Base-by-base conservation (phyloP, 768 basidiomycete genomes). In the Leucocoprinus birnbaumii region DNA sequence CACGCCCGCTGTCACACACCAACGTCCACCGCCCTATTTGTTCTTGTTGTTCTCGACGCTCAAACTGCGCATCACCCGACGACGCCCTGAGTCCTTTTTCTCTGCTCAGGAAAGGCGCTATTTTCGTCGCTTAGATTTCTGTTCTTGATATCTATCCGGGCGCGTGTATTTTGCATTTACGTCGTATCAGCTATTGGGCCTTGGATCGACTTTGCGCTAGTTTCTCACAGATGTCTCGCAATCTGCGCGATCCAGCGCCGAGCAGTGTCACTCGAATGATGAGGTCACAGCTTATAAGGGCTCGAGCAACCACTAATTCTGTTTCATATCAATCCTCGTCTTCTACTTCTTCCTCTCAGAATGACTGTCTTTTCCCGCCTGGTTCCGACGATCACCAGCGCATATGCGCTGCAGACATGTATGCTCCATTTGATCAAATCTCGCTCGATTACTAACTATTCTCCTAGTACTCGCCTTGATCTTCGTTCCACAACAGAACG, bases 401-500 rank as follows among this genome's bases (percentile, higher is more conserved):
- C 84, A 10, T 85, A 78, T 61, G 77, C 69, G 3, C 66, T 83
- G 0, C 84, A 85, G 66, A 59, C 76, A 11, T 59, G 81, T 80
- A 61, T 60, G 43, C n/a, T 14, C 58, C 19, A 16, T 24, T 21
- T 42, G 27, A 3, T 38, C n/a, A 4, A 5, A 19, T n/a, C 16
- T 19, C 27, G 11, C 7, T n/a, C 37, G 49, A 10, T n/a, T 18
- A 24, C 31, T 53, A 55, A 52, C 53, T 40, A 16, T 45, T 21
- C 48, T 34, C 14, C 4, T 53, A 82, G 80, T 75, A 4, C 77
- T 81, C 48, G 88, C 85, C 0, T 52, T 76, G 3, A 68, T 86
- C 18, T 86, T 85, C 55, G 82, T 89, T 3, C 89, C 87, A 2
- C 78, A 76, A 55, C 74, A 83, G 38, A 80, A 80, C 48, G 87